Percentiles rank a stretch among this genome's conserved stretches.
phyloP scores from a whole-genome alignment of 179 eudicot genomes.

The Spinacia oleracea region DNA sequence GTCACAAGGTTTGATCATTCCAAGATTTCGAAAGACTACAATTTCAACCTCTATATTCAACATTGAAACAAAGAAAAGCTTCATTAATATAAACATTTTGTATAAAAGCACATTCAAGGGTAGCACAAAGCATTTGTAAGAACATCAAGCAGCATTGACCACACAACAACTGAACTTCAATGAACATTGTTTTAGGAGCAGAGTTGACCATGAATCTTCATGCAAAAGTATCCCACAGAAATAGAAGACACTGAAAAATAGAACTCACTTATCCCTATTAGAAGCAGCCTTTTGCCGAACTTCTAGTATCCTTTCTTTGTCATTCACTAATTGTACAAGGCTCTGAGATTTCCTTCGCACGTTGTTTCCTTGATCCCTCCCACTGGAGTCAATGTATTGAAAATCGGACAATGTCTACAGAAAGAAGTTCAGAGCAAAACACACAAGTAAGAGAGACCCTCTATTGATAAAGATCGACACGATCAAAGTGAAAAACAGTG shows the following conservation, averaged over 20 bases:
- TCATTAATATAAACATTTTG: neutral
- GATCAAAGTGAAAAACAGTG: neutral
- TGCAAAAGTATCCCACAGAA: neutral
- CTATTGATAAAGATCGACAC: neutral
- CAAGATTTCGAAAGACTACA: neutral
- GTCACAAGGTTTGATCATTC: neutral
- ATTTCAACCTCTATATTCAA: neutral
- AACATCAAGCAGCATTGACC: neutral
- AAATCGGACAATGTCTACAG: conserved; percentile 83
- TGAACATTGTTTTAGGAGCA: neutral
- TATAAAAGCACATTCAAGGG: neutral
- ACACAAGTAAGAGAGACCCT: neutral
- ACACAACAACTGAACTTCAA: neutral
- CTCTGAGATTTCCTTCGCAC: conserved; percentile 95
- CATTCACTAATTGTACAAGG: conserved; percentile 85
- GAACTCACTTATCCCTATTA: conserved; percentile 90
- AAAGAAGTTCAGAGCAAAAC: conserved; percentile 15
- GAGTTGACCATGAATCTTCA: neutral
- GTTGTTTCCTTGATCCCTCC: conserved; percentile 94
- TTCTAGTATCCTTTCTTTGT: conserved; percentile 93
- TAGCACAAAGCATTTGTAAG: conserved; percentile 5
- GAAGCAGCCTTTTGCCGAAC: conserved; percentile 90
- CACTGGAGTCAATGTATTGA: conserved; percentile 92
- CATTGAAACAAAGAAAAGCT: neutral
- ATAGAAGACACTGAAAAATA: conserved; percentile 1